Percentiles rank a stretch among this genome's conserved stretches.
phyloP scores from a whole-genome alignment of 495 filamentous ascomycete genomes.

The Apiosordaria backusii region DNA sequence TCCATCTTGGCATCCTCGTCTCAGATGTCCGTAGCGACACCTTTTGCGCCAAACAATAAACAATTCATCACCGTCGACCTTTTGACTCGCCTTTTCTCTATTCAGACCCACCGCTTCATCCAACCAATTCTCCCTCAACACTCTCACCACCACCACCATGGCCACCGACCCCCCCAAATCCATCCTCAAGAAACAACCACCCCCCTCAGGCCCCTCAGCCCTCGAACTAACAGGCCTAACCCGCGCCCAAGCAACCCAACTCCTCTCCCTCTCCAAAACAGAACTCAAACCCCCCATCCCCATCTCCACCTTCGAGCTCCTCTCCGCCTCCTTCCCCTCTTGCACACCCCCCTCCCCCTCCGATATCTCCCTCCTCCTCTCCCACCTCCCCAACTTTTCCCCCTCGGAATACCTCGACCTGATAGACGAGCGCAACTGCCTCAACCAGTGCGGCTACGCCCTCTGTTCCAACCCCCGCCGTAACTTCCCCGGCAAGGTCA shows the following conservation, averaged over 20 bases:
- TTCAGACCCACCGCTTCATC: not conserved
- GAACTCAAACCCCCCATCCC: slow-evolving; percentile 60
- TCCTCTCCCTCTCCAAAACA: slow-evolving; percentile 61
- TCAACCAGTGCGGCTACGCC: slow-evolving; percentile 73
- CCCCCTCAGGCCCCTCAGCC: not conserved
- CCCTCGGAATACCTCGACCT: slow-evolving; percentile 82
- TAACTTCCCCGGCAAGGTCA: slow-evolving; percentile 17
- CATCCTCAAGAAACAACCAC: slow-evolving; percentile 17
- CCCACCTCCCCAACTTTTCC: slow-evolving; percentile 64
- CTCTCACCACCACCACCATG: slow-evolving; percentile 1
- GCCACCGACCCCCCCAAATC: not conserved
- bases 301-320: slow-evolving; percentile 58
- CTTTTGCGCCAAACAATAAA: not conserved
- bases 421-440: slow-evolving; percentile 80
- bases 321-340: slow-evolving; percentile 59
- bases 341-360: slow-evolving; percentile 50
- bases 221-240: slow-evolving; percentile 29
- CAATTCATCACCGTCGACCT: not conserved
- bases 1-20: not conserved
- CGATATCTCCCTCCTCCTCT: slow-evolving; percentile 57
- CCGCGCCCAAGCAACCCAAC: slow-evolving; percentile 74
- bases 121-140: not conserved
- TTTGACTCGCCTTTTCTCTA: not conserved
- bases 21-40: not conserved
- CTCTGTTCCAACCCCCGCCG: slow-evolving; percentile 54